Percentiles rank a stretch among this genome's conserved stretches.
phyloP scores from a whole-genome alignment of 257 asterid genomes.

The Penstemon barbatus region DNA sequence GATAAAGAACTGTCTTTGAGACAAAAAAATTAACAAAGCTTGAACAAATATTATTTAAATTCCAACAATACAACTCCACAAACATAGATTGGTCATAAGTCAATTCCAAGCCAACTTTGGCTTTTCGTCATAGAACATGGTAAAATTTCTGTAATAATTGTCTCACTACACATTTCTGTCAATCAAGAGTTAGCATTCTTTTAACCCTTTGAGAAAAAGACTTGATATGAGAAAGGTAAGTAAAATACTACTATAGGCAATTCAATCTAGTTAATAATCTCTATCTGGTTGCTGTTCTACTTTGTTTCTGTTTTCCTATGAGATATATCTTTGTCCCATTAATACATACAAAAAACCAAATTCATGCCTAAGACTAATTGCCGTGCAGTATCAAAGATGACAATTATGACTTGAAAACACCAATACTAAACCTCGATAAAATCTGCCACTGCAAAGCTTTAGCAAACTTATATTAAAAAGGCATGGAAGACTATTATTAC shows the following conservation, averaged over 20 bases:
- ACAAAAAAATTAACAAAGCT: too few relatives aligned
- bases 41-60: too few relatives aligned
- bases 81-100: too few relatives aligned
- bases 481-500: constrained; percentile 18
- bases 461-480: constrained; percentile 21
- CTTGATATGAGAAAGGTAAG: background rate
- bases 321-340: constrained; percentile 2
- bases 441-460: constrained; percentile 22
- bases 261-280: background rate
- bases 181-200: too few relatives aligned
- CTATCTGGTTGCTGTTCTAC: constrained; percentile 1
- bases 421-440: constrained; percentile 31
- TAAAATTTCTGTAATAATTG: too few relatives aligned
- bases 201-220: background rate
- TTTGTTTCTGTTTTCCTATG: background rate
- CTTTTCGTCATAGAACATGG: too few relatives aligned
- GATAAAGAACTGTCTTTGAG: too few relatives aligned
- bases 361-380: constrained; percentile 11
- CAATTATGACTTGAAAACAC: constrained; percentile 23
- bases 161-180: too few relatives aligned
- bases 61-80: too few relatives aligned
- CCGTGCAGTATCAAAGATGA: constrained; percentile 16
- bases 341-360: constrained; percentile 25
- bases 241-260: background rate
- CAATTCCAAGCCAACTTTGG: too few relatives aligned